phyloP scores from a whole-genome alignment of 768 basidiomycete genomes.

The Hortiboletus campestris region DNA sequence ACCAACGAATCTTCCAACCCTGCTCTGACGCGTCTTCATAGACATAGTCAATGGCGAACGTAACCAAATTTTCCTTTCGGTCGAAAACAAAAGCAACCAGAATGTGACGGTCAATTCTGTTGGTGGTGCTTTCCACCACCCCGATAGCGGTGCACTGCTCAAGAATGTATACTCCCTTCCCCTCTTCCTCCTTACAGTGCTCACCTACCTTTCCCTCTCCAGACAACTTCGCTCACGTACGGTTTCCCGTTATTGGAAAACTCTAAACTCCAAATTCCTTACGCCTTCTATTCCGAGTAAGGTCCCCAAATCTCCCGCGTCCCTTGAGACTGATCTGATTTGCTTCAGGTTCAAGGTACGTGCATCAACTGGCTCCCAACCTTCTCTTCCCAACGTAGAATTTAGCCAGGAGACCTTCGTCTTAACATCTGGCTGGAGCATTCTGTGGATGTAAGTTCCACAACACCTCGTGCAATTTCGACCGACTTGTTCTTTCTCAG shows the following conservation, averaged over 20 bases:
- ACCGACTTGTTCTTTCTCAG: constrained; percentile 32
- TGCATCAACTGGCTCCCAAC: neutral
- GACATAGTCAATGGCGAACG: constrained; percentile 84
- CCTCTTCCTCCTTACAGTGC: neutral
- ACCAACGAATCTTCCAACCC: constrained; percentile 4
- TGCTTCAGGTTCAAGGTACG: constrained; percentile 58
- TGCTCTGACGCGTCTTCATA: constrained; percentile 30
- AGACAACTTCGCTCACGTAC: constrained; percentile 62
- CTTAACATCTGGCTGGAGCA: constrained; percentile 79
- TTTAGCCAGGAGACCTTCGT: constrained; percentile 71
- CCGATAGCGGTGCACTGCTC: constrained; percentile 58
- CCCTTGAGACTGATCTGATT: constrained; percentile 4
- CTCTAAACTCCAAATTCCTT: constrained; percentile 65
- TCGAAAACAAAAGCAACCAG: constrained; percentile 75
- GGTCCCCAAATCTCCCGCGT: constrained; percentile 26
- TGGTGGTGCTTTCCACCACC: constrained; percentile 65
- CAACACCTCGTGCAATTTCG: neutral
- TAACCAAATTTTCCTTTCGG: constrained; percentile 59
- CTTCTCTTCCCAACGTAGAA: constrained; percentile 4
- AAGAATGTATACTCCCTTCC: constrained; percentile 60
- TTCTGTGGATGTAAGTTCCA: constrained; percentile 50
- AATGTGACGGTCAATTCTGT: constrained; percentile 68
- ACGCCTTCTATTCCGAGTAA: constrained; percentile 79
- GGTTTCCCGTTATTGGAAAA: constrained; percentile 51
- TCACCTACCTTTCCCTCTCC: neutral